Conservation (phyloP, 768 basidiomycete genomes). For the Pholiota molesta region DNA sequence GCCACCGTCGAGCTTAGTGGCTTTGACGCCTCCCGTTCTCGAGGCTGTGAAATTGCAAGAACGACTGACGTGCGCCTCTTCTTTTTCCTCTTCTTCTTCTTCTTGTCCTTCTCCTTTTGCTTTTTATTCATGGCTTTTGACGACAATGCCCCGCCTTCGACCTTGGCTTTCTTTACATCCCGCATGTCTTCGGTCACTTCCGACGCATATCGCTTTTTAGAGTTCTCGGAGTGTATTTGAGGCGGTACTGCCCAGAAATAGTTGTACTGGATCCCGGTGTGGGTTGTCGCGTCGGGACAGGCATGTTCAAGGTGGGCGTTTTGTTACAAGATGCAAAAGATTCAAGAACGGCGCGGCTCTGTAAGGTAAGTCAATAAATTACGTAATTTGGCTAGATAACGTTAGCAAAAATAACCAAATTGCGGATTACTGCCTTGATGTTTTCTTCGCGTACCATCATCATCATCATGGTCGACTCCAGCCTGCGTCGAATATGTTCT, state of each 20-base stretch:
- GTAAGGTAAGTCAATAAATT: neutral
- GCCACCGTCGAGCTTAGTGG: slow-evolving; percentile 9
- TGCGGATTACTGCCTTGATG: too few relatives aligned
- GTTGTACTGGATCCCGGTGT: slow-evolving; percentile 33
- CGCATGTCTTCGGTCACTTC: slow-evolving; percentile 30
- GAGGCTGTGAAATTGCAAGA: slow-evolving; percentile 18
- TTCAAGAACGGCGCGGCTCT: neutral
- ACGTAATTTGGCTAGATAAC: neutral
- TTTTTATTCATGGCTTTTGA: slow-evolving; percentile 19
- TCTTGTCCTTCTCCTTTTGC: slow-evolving; percentile 40
- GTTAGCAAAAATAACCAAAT: too few relatives aligned
- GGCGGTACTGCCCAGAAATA: slow-evolving; percentile 10
- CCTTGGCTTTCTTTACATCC: slow-evolving; percentile 34
- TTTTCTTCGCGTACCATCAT: too few relatives aligned
- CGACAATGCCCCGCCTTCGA: slow-evolving; percentile 22
- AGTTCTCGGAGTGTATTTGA: slow-evolving; percentile 24
- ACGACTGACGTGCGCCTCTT: slow-evolving; percentile 29
- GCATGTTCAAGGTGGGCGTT: slow-evolving; percentile 17
- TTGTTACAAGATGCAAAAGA: slow-evolving; percentile 2
- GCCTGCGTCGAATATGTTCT: too few relatives aligned
- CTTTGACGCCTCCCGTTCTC: slow-evolving; percentile 7
- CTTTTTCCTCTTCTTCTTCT: slow-evolving; percentile 38
- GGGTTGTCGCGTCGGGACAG: slow-evolving; percentile 35
- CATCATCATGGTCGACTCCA: too few relatives aligned
- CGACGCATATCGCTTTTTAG: slow-evolving; percentile 35